Conservation (phyloP, 192 early-diverging fungal genomes). For the Coemansia sp. region DNA sequence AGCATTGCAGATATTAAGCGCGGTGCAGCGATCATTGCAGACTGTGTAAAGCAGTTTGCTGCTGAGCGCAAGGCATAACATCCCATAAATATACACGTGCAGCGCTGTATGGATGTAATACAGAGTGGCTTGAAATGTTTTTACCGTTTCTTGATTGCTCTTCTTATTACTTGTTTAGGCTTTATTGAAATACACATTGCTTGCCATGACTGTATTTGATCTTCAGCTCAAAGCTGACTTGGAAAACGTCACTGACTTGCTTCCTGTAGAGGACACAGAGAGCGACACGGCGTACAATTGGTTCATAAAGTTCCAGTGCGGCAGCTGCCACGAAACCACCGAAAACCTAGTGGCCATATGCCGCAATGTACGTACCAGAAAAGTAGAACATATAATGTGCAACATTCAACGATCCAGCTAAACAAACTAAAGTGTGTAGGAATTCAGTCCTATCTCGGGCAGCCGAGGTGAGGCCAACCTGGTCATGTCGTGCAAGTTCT, state of each 20-base stretch:
- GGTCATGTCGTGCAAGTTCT: conserved; percentile 90
- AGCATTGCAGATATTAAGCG: conserved; percentile 73
- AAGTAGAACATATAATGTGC: neutral
- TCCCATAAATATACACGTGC: conserved; percentile 10
- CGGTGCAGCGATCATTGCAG: conserved; percentile 71
- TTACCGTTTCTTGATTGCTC: neutral
- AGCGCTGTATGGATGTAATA: neutral
- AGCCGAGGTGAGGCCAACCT: conserved; percentile 81
- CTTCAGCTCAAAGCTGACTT: conserved; percentile 77
- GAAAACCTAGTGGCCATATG: conserved; percentile 50
- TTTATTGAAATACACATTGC: neutral
- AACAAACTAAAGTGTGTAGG: conserved; percentile 39
- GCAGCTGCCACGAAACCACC: conserved; percentile 74
- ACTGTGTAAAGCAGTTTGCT: conserved; percentile 40
- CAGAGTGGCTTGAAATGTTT: neutral
- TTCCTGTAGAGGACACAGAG: conserved; percentile 51
- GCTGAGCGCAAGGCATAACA: conserved; percentile 3
- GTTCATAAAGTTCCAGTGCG: conserved; percentile 81
- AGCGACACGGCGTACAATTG: conserved; percentile 56
- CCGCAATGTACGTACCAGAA: conserved; percentile 15
- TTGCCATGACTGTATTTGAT: conserved; percentile 49
- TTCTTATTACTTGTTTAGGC: neutral
- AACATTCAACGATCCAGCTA: neutral
- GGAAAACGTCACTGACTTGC: conserved; percentile 75
- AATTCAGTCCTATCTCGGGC: conserved; percentile 63